Percentiles rank a stretch among this genome's conserved stretches.
Conservation (phyloP, 371 early-diverging fungal species). For the Mucor saturninus region DNA sequence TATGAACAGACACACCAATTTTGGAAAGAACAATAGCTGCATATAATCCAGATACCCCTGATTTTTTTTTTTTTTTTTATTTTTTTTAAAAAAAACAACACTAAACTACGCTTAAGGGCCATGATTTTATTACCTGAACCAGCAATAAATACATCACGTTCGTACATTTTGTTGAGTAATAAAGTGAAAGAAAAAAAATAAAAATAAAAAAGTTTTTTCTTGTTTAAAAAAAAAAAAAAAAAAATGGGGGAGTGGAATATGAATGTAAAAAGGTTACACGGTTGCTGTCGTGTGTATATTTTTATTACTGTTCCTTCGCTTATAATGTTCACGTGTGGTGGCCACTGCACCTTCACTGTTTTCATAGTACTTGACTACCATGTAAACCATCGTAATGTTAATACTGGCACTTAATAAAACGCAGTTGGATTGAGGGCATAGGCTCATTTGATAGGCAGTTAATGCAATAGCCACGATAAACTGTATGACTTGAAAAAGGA, state of each 20-base stretch:
- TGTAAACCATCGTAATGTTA: conserved; percentile 29
- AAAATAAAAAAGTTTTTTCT: conserved; percentile 3
- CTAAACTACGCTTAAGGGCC: neutral
- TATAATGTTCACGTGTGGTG: conserved; percentile 22
- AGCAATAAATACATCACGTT: conserved; percentile 43
- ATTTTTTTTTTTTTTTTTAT: neutral
- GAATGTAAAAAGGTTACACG: neutral
- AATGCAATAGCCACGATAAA: conserved; percentile 23
- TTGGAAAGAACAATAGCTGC: conserved; percentile 41
- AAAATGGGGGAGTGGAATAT: neutral
- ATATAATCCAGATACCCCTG: conserved; percentile 44
- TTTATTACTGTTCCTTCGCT: conserved; percentile 12
- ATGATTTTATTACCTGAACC: conserved; percentile 38
- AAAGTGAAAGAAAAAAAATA: conserved; percentile 24
- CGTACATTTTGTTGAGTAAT: conserved; percentile 5
- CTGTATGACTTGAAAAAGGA: conserved; percentile 18
- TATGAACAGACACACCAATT: conserved; percentile 41
- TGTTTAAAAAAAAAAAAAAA: neutral
- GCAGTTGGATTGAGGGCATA: conserved; percentile 31
- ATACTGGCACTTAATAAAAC: conserved; percentile 29
- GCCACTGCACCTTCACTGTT: conserved; percentile 16
- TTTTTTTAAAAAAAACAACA: neutral
- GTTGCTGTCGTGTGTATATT: neutral
- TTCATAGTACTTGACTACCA: conserved; percentile 22
- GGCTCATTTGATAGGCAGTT: conserved; percentile 24